phyloP scores from a whole-genome alignment of 495 filamentous ascomycete genomes.

The Aspergillus kassunensis region DNA sequence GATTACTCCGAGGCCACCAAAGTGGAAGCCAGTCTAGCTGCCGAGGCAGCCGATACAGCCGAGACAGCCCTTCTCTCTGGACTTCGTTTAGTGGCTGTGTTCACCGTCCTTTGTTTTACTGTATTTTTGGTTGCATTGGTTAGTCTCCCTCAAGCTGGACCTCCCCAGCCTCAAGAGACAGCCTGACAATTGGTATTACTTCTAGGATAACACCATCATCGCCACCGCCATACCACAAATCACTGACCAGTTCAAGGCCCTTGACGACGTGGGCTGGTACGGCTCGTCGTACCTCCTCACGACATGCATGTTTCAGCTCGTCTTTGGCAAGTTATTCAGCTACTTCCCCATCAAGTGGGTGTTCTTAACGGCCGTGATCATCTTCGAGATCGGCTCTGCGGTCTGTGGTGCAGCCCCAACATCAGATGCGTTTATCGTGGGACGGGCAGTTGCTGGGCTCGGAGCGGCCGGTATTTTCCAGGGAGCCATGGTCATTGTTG shows the following conservation, averaged over 20 bases:
- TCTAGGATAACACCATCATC: too few relatives aligned
- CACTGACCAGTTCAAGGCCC: slow-evolving; percentile 22
- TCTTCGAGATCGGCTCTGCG: slow-evolving; percentile 70
- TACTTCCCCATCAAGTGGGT: slow-evolving; percentile 38
- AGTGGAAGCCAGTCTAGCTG: too few relatives aligned
- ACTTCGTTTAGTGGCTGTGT: too few relatives aligned
- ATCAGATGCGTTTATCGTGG: slow-evolving; percentile 67
- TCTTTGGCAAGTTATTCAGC: slow-evolving; percentile 46
- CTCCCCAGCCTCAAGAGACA: too few relatives aligned
- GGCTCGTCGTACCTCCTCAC: slow-evolving; percentile 44
- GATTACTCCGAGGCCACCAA: too few relatives aligned
- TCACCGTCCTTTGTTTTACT: too few relatives aligned
- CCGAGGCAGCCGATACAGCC: too few relatives aligned
- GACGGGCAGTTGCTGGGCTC: slow-evolving; percentile 67
- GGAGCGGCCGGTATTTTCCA: not conserved
- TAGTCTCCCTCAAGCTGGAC: too few relatives aligned
- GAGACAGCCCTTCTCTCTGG: too few relatives aligned
- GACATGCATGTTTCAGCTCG: slow-evolving; percentile 35
- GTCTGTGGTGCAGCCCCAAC: slow-evolving; percentile 70
- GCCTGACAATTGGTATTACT: too few relatives aligned
- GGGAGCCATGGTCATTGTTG: too few relatives aligned
- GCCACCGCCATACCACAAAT: slow-evolving; percentile 13
- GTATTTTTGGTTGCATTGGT: too few relatives aligned
- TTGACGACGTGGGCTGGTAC: slow-evolving; percentile 50
- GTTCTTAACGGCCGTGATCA: slow-evolving; percentile 20